These are phyloP conservation scores for Rosa persica DNA, from an alignment of 306 rosid species.

Conservation along the genomic window DNA sequence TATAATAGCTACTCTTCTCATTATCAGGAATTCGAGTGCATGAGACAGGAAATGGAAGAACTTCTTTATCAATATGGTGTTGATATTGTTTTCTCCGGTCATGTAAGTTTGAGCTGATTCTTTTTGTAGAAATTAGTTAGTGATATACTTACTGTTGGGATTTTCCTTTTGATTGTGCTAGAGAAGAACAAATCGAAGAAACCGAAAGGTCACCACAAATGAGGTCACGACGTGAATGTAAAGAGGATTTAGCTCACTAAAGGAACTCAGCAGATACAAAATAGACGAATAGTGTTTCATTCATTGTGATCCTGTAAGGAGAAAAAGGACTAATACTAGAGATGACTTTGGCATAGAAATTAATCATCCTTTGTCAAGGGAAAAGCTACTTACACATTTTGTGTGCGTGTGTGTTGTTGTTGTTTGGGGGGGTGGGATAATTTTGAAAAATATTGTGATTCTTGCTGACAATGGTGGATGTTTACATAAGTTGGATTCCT, in stretches of 20 bases:
- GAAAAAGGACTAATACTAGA: neutral
- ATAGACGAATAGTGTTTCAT: conserved; percentile 28
- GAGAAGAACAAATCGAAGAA: conserved; percentile 88
- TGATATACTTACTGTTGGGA: no score
- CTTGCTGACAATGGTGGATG: conserved; percentile 25
- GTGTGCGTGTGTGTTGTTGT: no score
- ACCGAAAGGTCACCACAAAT: conserved; percentile 62
- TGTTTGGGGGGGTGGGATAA: conserved; percentile 28
- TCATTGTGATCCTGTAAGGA: conserved; percentile 26
- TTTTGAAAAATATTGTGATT: conserved; percentile 19
- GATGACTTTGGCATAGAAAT: conserved; percentile 26
- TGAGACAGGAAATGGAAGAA: no score
- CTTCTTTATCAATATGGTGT: no score
- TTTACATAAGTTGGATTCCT: conserved; percentile 19
- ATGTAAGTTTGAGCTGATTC: no score
- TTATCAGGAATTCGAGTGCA: no score
- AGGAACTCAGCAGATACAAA: conserved; percentile 30
- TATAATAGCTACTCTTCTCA: no score
- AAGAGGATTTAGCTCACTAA: conserved; percentile 34
- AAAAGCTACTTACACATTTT: conserved; percentile 27
- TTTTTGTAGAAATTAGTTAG: no score
- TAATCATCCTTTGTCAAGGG: conserved; percentile 6
- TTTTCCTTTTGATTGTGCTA: no score
- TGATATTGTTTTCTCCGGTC: no score
- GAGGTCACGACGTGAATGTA: conserved; percentile 26